These are phyloP conservation scores for Euphorbia celastroides DNA, from an alignment of 441 rosid species.

Conservation along the genomic window DNA sequence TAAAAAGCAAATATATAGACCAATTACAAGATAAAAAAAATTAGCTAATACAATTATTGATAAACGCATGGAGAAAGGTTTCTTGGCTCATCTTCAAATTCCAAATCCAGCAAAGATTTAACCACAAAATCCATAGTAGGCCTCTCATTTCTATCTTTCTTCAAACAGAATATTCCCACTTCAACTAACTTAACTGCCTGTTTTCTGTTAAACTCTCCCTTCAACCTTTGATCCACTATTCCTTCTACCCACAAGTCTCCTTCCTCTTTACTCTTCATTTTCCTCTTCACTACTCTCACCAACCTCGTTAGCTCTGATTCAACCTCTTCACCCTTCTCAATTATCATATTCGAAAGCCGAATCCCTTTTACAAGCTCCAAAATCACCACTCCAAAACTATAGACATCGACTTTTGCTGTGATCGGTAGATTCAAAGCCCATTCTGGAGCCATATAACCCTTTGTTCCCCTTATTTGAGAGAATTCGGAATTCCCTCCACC, in stretches of 20 bases:
- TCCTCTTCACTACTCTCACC: slow-evolving; percentile 22
- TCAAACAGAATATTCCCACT: slow-evolving; percentile 33
- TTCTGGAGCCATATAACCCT: slow-evolving; percentile 41
- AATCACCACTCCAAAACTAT: slow-evolving; percentile 32
- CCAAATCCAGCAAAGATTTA: slow-evolving; percentile 27
- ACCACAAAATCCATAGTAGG: slow-evolving; percentile 40
- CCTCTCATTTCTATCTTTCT: slow-evolving; percentile 31
- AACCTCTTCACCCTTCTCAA: slow-evolving; percentile 15
- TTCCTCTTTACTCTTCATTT: slow-evolving; percentile 8
- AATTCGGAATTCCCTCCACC: slow-evolving; percentile 19
- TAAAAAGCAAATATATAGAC: too few species aligned
- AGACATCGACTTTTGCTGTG: slow-evolving; percentile 36
- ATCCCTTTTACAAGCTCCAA: slow-evolving; percentile 26
- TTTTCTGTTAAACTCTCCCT: slow-evolving; percentile 20
- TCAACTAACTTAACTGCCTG: slow-evolving; percentile 26
- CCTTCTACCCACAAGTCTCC: slow-evolving; percentile 27
- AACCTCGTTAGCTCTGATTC: slow-evolving; percentile 27
- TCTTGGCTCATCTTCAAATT: slow-evolving; percentile 19
- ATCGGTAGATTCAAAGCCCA: slow-evolving; percentile 34
- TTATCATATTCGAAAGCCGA: slow-evolving; percentile 21
- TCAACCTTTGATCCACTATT: slow-evolving; percentile 33
- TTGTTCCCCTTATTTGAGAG: slow-evolving; percentile 31
- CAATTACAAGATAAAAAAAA: not conserved
- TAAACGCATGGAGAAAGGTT: not conserved
- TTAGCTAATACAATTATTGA: too few species aligned